Evolutionary conservation across 805 yeast species (phyloP), one percentile per base, ranked within the genome.

Genomic region (Schwanniomyces polymorphus): DNA sequence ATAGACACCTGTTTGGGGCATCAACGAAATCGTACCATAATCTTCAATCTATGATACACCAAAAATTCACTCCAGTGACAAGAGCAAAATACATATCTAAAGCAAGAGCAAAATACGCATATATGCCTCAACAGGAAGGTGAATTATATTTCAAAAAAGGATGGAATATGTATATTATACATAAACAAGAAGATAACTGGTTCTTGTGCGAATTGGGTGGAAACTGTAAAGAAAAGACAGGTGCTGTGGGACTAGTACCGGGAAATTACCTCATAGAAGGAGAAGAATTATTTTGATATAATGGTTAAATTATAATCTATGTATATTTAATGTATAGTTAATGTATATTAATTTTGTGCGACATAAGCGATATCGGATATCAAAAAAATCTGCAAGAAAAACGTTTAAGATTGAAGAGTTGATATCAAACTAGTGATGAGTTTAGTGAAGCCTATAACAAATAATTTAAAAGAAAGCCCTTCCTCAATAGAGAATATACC

Each of bases 161-260:
- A 38, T 70, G 76, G 75, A 57, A 70, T 39, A 67, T 74, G 65
- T 74, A 62, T 47, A 62, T 74, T 25, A 60, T 74, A 27, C 71
- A 71, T 56, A 69, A 67, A 46, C 78, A 74, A 51, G 75, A 67
- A 44, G 78, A 74, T 48, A 63, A 68, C 45, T 74, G 78, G 78
- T 74, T 53, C 50, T 64, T 72, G 31, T 73, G 78, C 55, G 78
- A 73, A 50, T 60, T 74, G 49, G 69, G 68, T 3, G 56, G 51
- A 5, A 72, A 70, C 42, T 61, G 71, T 45, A 64, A 59, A n/a
- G 59, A 58, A 5, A 49, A 50, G 2, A 53, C 54, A 16, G 78
- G 78, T 7, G 43, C 55, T 47, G 63, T 74, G 5, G 78, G 78
- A 0, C 57, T 74, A 40, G 75, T 73, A 16, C 77, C 78, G 1